phyloP scores from a whole-genome alignment of 257 asterid genomes.

The Cordia subcordata region DNA sequence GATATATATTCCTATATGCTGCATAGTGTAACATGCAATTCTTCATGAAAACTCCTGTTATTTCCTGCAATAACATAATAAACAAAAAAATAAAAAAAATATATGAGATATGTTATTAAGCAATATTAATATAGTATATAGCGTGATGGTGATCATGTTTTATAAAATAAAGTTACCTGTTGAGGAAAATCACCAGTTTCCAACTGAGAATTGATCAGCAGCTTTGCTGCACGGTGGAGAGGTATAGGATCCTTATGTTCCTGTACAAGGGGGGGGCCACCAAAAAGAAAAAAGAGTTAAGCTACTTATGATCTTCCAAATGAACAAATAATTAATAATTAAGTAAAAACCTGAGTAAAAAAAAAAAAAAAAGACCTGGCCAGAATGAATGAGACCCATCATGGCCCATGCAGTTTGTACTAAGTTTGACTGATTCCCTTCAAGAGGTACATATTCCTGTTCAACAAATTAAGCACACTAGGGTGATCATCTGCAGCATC shows the following conservation, averaged over 20 bases:
- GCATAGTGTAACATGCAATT: slow-evolving; percentile 77
- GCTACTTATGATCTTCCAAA: background rate
- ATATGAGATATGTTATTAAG: background rate
- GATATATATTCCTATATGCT: slow-evolving; percentile 50
- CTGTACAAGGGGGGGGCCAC: slow-evolving; percentile 20
- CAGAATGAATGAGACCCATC: slow-evolving; percentile 73
- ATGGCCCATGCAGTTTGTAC: slow-evolving; percentile 85
- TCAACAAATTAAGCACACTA: too few species aligned
- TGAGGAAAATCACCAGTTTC: slow-evolving; percentile 81
- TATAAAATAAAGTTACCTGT: too few species aligned
- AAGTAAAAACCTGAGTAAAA: too few species aligned
- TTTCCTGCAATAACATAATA: slow-evolving; percentile 34
- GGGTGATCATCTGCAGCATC: too few species aligned
- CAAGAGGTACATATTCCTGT: slow-evolving; percentile 58
- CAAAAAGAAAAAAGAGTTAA: background rate
- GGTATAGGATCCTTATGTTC: slow-evolving; percentile 50
- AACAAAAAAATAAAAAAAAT: too few species aligned
- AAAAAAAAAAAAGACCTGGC: slow-evolving; percentile 47
- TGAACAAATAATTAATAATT: too few species aligned
- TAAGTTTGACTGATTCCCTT: slow-evolving; percentile 53
- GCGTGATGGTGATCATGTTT: too few species aligned
- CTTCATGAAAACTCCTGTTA: slow-evolving; percentile 60
- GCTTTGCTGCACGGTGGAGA: slow-evolving; percentile 63
- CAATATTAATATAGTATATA: too few species aligned
- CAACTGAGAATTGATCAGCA: slow-evolving; percentile 67